Percentiles rank a stretch among this genome's conserved stretches.
These are phyloP conservation scores for Cladosporium sp. DNA, from an alignment of 2,329 filamentous ascomycete genomes.

Conservation along the genomic window DNA sequence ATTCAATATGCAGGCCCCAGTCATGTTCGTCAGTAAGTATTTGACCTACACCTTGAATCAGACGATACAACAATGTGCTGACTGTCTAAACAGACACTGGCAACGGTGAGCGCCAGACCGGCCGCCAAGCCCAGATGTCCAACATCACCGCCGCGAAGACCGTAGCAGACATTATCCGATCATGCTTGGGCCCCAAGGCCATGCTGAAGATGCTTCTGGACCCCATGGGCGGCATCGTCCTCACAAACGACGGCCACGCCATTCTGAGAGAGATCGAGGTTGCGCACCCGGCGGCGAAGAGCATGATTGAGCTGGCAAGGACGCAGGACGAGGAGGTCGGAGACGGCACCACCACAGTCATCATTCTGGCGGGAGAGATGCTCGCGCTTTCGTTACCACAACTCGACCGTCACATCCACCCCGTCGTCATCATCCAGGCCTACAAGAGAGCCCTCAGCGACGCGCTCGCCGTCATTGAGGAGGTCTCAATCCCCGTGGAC, in stretches of 20 bases:
- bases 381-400: conserved; percentile 93
- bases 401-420: conserved; percentile 98
- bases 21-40: conserved; percentile 39
- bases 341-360: conserved; percentile 96
- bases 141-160: conserved; percentile 99
- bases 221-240: conserved; percentile 90
- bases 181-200: conserved; percentile 97
- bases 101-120: conserved; percentile 87
- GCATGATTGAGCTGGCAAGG: conserved; percentile 98
- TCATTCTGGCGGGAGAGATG: conserved; percentile 96
- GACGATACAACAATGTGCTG: background rate
- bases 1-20: conserved; percentile 39
- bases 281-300: conserved; percentile 96
- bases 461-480: conserved; percentile 87
- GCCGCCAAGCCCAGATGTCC: conserved; percentile 93
- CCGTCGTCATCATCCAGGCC: conserved; percentile 94
- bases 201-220: conserved; percentile 99
- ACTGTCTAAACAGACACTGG: conserved; percentile 64
- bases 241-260: conserved; percentile 97
- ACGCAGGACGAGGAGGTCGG: conserved; percentile 99
- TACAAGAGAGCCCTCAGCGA: conserved; percentile 96
- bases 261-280: conserved; percentile 99
- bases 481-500: conserved; percentile 89
- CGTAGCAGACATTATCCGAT: conserved; percentile 98
- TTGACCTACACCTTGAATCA: background rate